A percentile compares a stretch with the other conserved stretches of the same genome.
phyloP scores from a whole-genome alignment of 2,329 filamentous ascomycete genomes.

The Fusarium marasasianum region DNA sequence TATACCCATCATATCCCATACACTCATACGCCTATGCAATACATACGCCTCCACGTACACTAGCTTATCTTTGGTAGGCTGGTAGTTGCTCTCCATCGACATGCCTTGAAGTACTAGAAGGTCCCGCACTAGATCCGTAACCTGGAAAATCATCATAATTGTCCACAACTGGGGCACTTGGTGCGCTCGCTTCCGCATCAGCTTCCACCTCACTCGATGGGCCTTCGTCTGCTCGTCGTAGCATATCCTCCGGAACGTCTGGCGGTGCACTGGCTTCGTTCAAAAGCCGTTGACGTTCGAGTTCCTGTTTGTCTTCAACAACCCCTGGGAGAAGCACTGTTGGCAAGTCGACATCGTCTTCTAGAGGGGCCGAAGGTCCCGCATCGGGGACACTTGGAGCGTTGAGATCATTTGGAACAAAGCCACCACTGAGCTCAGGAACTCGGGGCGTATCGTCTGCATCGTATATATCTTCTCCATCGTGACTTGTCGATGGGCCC shows the following conservation, averaged over 20 bases:
- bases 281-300: slow-evolving; percentile 73
- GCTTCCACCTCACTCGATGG: slow-evolving; percentile 40
- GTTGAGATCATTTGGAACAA: slow-evolving; percentile 13
- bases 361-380: slow-evolving; percentile 56
- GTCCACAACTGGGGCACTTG: slow-evolving; percentile 67
- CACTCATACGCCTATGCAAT: slow-evolving; percentile 20
- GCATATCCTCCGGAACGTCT: slow-evolving; percentile 64
- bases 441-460: slow-evolving; percentile 52
- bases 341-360: slow-evolving; percentile 53
- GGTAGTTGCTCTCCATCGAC: slow-evolving; percentile 49
- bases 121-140: slow-evolving; percentile 41
- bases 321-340: slow-evolving; percentile 45
- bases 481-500: slow-evolving; percentile 36
- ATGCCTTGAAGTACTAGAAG: slow-evolving; percentile 31
- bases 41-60: neutral
- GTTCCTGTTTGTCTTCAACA: slow-evolving; percentile 80
- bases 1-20: slow-evolving; percentile 16
- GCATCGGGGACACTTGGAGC: slow-evolving; percentile 11
- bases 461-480: slow-evolving; percentile 61
- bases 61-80: slow-evolving; percentile 51
- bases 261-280: slow-evolving; percentile 71
- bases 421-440: slow-evolving; percentile 18
- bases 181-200: slow-evolving; percentile 62
- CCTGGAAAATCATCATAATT: slow-evolving; percentile 62
- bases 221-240: slow-evolving; percentile 46